These are phyloP conservation scores for Backusella psychrophila DNA, from an alignment of 192 early-diverging fungal species.

Conservation along the genomic window DNA sequence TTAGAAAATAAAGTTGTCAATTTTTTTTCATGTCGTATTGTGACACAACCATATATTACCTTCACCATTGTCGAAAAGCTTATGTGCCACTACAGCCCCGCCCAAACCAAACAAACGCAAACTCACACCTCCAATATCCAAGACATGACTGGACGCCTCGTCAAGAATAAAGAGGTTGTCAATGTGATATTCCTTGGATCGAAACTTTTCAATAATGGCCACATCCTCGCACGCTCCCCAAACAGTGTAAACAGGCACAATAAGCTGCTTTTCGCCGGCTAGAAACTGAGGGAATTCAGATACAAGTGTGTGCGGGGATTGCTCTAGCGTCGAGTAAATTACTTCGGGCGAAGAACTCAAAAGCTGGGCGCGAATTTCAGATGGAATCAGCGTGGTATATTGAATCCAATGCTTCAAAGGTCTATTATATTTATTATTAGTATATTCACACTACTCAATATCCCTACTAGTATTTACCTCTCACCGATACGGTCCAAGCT, in stretches of 20 bases:
- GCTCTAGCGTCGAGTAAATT: conserved; percentile 42
- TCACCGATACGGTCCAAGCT: conserved; percentile 53
- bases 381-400: conserved; percentile 54
- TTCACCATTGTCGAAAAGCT: conserved; percentile 62
- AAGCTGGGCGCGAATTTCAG: conserved; percentile 39
- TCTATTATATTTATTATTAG: conserved; percentile 25
- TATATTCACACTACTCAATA: neutral
- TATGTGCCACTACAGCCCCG: conserved; percentile 59
- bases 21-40: neutral
- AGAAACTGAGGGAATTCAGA: conserved; percentile 54
- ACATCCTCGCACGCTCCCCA: conserved; percentile 67
- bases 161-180: conserved; percentile 53
- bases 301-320: conserved; percentile 37
- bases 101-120: conserved; percentile 58
- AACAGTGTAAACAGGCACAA: conserved; percentile 58
- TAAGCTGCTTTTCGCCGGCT: conserved; percentile 40
- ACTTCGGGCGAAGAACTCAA: conserved; percentile 36
- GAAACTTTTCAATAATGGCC: conserved; percentile 53
- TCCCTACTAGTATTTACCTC: conserved; percentile 39
- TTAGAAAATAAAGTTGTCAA: neutral
- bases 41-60: conserved; percentile 27
- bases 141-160: conserved; percentile 44
- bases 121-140: conserved; percentile 57
- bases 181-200: conserved; percentile 44
- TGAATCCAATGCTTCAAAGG: conserved; percentile 54